phyloP scores from a whole-genome alignment of 768 basidiomycete species.

The Tylopilus sp. region DNA sequence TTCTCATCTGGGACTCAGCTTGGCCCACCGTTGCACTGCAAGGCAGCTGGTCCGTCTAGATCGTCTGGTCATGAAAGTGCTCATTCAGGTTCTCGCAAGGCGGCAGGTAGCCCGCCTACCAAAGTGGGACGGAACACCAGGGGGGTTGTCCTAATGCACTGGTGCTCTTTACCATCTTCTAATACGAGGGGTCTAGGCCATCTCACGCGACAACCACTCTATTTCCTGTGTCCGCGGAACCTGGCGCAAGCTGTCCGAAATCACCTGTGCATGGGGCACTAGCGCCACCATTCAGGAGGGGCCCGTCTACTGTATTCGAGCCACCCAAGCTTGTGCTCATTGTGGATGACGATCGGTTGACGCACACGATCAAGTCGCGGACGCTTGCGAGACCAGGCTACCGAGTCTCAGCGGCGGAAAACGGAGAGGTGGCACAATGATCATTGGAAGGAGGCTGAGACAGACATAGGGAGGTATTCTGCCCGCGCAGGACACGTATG shows the following conservation, averaged over 20 bases:
- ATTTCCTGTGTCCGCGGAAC: constrained; percentile 1
- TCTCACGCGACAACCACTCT: background rate
- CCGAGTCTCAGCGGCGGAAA: constrained; percentile 75
- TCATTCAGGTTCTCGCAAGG: background rate
- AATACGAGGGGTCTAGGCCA: background rate
- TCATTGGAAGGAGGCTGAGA: constrained; percentile 39
- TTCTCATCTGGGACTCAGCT: constrained; percentile 38
- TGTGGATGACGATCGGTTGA: constrained; percentile 81
- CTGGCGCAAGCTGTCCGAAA: constrained; percentile 10
- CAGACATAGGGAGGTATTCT: too few species aligned
- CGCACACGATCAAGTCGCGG: constrained; percentile 76
- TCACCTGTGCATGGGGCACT: constrained; percentile 11
- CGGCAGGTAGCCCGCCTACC: background rate
- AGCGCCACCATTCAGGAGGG: constrained; percentile 11
- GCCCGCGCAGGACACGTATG: constrained; percentile 24
- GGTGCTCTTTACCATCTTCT: constrained; percentile 2
- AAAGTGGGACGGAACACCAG: constrained; percentile 5
- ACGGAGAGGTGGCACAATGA: constrained; percentile 73
- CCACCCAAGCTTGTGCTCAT: constrained; percentile 64
- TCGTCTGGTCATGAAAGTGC: background rate
- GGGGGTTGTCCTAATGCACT: background rate
- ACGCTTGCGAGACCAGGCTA: constrained; percentile 79
- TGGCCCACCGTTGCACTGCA: constrained; percentile 18
- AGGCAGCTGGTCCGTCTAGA: background rate
- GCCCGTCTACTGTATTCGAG: constrained; percentile 35